Base-by-base conservation (phyloP, 768 basidiomycete species). In the Boletus eberwhitei region DNA sequence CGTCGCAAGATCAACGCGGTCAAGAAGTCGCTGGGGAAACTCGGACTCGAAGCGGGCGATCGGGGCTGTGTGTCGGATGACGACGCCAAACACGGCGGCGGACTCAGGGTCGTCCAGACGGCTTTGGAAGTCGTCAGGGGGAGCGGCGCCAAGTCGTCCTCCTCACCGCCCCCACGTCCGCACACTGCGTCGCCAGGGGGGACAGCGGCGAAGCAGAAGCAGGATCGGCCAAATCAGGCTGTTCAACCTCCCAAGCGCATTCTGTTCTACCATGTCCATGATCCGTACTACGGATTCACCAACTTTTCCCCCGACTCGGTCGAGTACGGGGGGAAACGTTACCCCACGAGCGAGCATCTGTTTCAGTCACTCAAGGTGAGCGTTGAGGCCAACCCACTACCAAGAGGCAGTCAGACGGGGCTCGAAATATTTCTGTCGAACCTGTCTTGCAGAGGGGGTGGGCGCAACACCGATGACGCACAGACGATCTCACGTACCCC, bases 301-400 rank as follows among this genome's bases (percentile, higher is more conserved):
- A 77, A 77, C 60, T 76, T 76, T 54, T 79, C 78, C 4, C 61
- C 74, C 6, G 73, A 79, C 59, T 62, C 72, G 5, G 70, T 80
- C 31, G 59, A 66, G 21, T 77, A 76, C 54, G 52, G 59, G 13
- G 73, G 74, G 14, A 74, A 70, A 56, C 41, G 57, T 3, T 79
- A 79, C 54, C 74, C 74, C 1, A 79, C 79, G 11, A 75, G 75
- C 44, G 78, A 79, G 57, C 79, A 79, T 57, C 58, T 80, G 38
- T 79, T 76, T 47, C 77, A 79, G 52, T 72, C 78, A 22, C 67
- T 77, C 61, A 79, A 74, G 70, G 73, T 72, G 42, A 66, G 69
- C 16, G 7, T 26, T 22, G 29, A 16, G 7, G 13, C 42, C 38
- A 35, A 41, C 51, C 38, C 38, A 38, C 51, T 35, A 32, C 47